A percentile compares a stretch with the other conserved stretches of the same genome.
phyloP scores from a whole-genome alignment of 2,329 filamentous ascomycete genomes.

The Penicillium glabrum region DNA sequence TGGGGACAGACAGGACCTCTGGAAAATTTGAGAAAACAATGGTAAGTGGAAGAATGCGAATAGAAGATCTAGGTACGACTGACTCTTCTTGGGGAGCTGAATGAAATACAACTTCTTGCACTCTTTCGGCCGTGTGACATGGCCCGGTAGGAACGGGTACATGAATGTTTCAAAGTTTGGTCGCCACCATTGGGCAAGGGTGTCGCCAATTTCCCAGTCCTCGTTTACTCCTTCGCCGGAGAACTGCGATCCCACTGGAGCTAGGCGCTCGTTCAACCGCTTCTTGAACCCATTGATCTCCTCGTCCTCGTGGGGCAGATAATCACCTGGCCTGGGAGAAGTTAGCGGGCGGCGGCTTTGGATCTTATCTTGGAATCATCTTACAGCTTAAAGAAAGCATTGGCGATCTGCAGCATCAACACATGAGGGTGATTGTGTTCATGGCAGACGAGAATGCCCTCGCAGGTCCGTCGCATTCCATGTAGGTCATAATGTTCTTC shows the following conservation, averaged over 20 bases:
- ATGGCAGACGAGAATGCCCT: constrained; percentile 95
- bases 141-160: constrained; percentile 96
- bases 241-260: constrained; percentile 80
- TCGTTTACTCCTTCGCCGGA: constrained; percentile 83
- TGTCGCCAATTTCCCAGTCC: constrained; percentile 94
- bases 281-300: constrained; percentile 94
- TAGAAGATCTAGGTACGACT: constrained; percentile 31
- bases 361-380: constrained; percentile 11
- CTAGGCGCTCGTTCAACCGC: constrained; percentile 87
- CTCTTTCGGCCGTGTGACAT: constrained; percentile 95
- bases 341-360: not conserved
- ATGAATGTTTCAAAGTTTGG: constrained; percentile 99
- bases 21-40: constrained; percentile 5
- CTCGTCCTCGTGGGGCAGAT: constrained; percentile 80
- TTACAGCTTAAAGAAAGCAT: constrained; percentile 95
- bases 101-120: constrained; percentile 99
- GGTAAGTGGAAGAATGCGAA: not conserved
- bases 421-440: constrained; percentile 99
- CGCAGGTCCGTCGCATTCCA: constrained; percentile 96
- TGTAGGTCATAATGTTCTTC: constrained; percentile 90
- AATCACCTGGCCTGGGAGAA: constrained; percentile 73
- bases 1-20: constrained; percentile 95
- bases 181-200: constrained; percentile 96
- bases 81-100: constrained; percentile 87
- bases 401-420: constrained; percentile 97